Base-by-base conservation (phyloP, 345 rosid genomes). In the Anacardium occidentale region DNA sequence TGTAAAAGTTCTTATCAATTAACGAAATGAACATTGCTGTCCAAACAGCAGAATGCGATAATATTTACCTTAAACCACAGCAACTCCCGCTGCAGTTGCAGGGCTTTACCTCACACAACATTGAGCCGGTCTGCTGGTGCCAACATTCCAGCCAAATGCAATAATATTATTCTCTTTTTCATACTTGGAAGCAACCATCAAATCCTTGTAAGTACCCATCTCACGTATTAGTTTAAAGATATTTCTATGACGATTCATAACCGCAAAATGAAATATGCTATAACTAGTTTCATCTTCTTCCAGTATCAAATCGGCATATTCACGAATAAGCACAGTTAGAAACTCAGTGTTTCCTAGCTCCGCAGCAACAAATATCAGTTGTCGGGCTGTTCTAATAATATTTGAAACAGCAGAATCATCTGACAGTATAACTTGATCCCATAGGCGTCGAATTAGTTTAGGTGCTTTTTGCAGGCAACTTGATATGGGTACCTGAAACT, bases 261-360 rank as follows among this genome's bases (percentile, higher is more conserved):
- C 57, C 17, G 73, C 75, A 8, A 47, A 44, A 20, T 70, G 82
- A 50, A 79, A 79, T 54, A 74, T 71, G 75, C 7, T 48, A 13
- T 17, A 7, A 1, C 2, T 10, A 47, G 14, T 2, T 1, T 48
- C 15, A 3, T 65, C 14, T 5, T 2, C 14, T 15, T 25, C 17
- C 1, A 15, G 17, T 8, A 65, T 48, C 5, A 25, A 2, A 45
- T 24, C 22, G 25, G 56, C 56, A 47, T 47, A 15, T 8, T 3
- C 0, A 6, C 25, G 24, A 24, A 65, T 34, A 7, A 37, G 42
- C 2, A 14, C 24, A 0, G 12, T 3, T 21, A 44, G 67, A 21
- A 64, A 64, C 10, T 10, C n/a, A 12, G 21, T 1, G 51, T 64
- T 44, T 15, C 69, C 69, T 47, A 7, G 11, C 8, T 65, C 1